Evolutionary conservation across 2,329 filamentous ascomycete genomes (phyloP).

Genomic region (Pyrenochaeta sp.): DNA sequence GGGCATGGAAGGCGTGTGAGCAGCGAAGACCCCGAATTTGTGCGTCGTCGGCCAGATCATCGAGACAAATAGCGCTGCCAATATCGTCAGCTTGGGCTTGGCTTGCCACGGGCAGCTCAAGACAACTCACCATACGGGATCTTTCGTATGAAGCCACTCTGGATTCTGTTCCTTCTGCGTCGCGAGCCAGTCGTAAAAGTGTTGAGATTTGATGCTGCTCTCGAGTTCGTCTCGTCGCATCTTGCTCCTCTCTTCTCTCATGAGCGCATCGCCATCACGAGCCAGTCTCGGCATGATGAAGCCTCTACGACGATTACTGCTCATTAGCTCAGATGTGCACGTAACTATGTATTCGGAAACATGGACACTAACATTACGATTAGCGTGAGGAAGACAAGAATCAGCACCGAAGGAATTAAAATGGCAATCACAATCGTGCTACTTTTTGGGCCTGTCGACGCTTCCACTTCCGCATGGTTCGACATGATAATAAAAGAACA

Average conservation of each 20-base stretch:
- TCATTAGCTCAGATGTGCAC: slow-evolving; percentile 10
- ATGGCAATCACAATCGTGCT: slow-evolving; percentile 39
- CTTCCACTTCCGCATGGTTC: slow-evolving; percentile 15
- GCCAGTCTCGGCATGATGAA: slow-evolving; percentile 30
- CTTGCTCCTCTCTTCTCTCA: slow-evolving; percentile 32
- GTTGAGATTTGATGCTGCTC: slow-evolving; percentile 39
- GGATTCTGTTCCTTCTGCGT: slow-evolving; percentile 32
- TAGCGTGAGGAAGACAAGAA: slow-evolving; percentile 39
- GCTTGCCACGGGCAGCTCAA: background rate
- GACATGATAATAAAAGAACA: slow-evolving; percentile 16
- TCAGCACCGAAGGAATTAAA: slow-evolving; percentile 42
- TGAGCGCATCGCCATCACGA: slow-evolving; percentile 14
- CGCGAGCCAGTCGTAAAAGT: slow-evolving; percentile 44
- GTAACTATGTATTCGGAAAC: background rate
- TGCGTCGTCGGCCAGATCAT: slow-evolving; percentile 42
- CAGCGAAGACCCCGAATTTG: slow-evolving; percentile 47
- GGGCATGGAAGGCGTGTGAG: slow-evolving; percentile 48
- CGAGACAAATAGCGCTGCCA: slow-evolving; percentile 48
- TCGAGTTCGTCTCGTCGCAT: slow-evolving; percentile 43
- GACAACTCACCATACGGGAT: slow-evolving; percentile 37
- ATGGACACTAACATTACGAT: slow-evolving; percentile 36
- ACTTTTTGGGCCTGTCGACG: slow-evolving; percentile 4
- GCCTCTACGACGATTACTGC: slow-evolving; percentile 28
- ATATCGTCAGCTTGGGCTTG: slow-evolving; percentile 7
- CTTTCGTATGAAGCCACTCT: slow-evolving; percentile 17